A percentile compares a stretch with the other conserved stretches of the same genome.
These are phyloP conservation scores for Thermochaetoides dissita DNA, from an alignment of 2,329 filamentous ascomycete species.

Conservation along the genomic window DNA sequence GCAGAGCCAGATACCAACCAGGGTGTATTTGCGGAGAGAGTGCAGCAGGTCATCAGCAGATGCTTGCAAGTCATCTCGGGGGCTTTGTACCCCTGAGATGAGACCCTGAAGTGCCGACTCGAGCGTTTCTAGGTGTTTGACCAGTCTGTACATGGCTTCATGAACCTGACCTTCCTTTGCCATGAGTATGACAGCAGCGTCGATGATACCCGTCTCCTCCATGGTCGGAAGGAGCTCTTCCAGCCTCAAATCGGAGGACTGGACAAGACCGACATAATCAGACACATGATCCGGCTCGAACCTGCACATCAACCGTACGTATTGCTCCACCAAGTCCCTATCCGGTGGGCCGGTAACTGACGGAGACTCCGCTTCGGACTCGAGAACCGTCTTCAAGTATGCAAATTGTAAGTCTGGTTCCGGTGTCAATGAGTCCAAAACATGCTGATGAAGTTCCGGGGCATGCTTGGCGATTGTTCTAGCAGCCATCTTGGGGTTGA, in stretches of 20 bases:
- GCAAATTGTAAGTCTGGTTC: conserved; percentile 53
- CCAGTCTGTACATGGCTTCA: conserved; percentile 71
- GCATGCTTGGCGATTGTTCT: conserved; percentile 47
- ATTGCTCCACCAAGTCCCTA: conserved; percentile 60
- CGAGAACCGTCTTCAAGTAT: conserved; percentile 66
- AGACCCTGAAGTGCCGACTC: conserved; percentile 66
- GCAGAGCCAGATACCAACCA: conserved; percentile 92
- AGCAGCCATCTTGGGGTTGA: conserved; percentile 54
- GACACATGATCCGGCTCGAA: conserved; percentile 74
- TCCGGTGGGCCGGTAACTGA: conserved; percentile 20
- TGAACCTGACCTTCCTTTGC: conserved; percentile 73
- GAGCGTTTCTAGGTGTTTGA: conserved; percentile 66
- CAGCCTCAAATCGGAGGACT: conserved; percentile 63
- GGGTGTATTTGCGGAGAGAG: conserved; percentile 74
- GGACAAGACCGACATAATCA: conserved; percentile 65
- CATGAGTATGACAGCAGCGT: conserved; percentile 84
- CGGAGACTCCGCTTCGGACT: conserved; percentile 31
- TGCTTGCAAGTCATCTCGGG: conserved; percentile 41
- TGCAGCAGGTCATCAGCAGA: conserved; percentile 61
- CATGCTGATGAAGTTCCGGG: conserved; percentile 49
- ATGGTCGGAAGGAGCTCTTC: conserved; percentile 73
- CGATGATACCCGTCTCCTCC: conserved; percentile 78
- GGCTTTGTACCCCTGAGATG: conserved; percentile 44
- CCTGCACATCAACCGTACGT: conserved; percentile 80
- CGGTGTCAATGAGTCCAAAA: conserved; percentile 48